Base-by-base conservation (phyloP, 345 rosid species). In the Hibiscus trionum region DNA sequence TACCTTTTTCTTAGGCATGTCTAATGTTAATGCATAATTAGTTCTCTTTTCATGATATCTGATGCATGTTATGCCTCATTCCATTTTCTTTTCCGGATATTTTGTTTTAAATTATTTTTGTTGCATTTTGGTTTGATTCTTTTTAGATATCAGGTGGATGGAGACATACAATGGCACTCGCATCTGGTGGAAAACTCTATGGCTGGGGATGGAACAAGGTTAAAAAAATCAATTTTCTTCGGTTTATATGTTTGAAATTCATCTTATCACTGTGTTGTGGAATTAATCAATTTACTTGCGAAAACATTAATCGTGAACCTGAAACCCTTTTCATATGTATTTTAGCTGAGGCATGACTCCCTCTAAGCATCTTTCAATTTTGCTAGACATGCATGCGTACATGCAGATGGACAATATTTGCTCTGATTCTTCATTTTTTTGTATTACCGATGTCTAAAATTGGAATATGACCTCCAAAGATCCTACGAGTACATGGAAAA, bases 191-290 rank as follows among this genome's bases (percentile, higher is more conserved):
- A 79, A 88, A 86, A 75, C 88, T 94, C 42, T 91, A 86, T 82
- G 98, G 98, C 63, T 94, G 96, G 98, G 98, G 98, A 67, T 94
- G 97, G 97, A 94, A 94, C 81, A 94, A 94, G 97, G 98, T 94
- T 75, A 60, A 19, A 60, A 61, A 19, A 10, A 15, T 15, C 16
- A n/a, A 71, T 11, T 61, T 68, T 44, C n/a, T 62, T 66, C 61
- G 4, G n/a, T 61, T 77, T 74, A 70, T 60, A 46, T 56, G 17
- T 69, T 52, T n/a, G 26, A 68, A 63, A 37, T 37, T 5, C 8
- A 17, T 37, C 7, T 4, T 7, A 39, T 63, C 27, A 9, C 24
- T 21, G 24, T 21, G 24, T 21, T 21, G 24, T 21, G 24, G 24
- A 21, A 21, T 21, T 21, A 21, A 21, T 21, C 24, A 21, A 21